These are phyloP conservation scores for Rhamnella rubrinervis DNA, from an alignment of 331 rosid genomes.

Conservation along the genomic window DNA sequence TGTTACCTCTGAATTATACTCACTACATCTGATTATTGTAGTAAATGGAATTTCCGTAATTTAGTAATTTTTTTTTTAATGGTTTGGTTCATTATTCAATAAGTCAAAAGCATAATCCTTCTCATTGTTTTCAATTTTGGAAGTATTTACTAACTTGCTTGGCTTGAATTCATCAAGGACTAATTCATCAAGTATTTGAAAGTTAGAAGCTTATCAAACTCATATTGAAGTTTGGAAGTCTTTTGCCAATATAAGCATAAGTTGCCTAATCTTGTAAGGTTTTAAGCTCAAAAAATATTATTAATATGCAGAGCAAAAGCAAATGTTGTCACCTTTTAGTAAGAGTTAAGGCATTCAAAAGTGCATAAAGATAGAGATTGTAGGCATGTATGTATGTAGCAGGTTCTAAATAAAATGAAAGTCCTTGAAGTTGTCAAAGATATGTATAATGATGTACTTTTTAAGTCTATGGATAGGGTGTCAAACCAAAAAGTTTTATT, in stretches of 20 bases:
- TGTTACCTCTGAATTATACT: no score
- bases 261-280: neutral
- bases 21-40: no score
- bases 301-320: neutral
- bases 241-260: neutral
- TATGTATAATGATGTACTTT: no score
- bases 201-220: neutral
- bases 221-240: neutral
- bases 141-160: neutral
- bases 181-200: neutral
- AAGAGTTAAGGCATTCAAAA: neutral
- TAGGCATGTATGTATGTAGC: no score
- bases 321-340: neutral
- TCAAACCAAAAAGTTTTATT: no score
- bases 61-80: neutral
- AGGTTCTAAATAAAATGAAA: no score
- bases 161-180: neutral
- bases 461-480: no score
- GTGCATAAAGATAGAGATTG: no score
- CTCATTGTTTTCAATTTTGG: neutral
- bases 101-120: neutral
- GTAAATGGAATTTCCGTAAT: no score
- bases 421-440: no score
- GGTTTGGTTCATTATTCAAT: constrained; percentile 8
- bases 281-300: neutral